Evolutionary conservation across 169 alveolate genomes (phyloP), one percentile per base, ranked within the genome.

Genomic region (Plasmodium vinckei): DNA sequence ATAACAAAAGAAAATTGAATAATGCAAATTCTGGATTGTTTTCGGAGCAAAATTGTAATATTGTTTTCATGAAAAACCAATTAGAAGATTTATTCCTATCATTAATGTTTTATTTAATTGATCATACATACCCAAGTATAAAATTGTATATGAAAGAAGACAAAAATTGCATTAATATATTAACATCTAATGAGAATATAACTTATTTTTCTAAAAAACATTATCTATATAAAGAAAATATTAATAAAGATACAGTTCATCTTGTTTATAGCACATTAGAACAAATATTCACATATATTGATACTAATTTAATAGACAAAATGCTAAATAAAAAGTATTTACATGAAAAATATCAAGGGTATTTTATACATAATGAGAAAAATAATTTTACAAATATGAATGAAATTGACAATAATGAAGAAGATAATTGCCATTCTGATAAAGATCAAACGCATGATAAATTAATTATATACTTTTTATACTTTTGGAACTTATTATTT

Each of bases 401-500:
- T 47, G 19, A 12, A 13, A 19, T 15, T 9, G 63, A 51, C 17
- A 56, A 49, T 51, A 47, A 59, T 19, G 9, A 77, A 7, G 71
- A 51, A n/a, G 23, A 63, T 46, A 25, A 44, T 15, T 19, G 2
- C 12, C 15, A 46, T 56, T 9, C 10, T 5, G 19, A 63, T 19
- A 23, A 5, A 57, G 69, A 77, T 23, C 19, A 15, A 13, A 64
- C 17, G 42, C 47, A 47, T 27, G 88, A 64, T 44, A 68, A 65
- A 56, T 56, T 82, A 42, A 44, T 68, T 86, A 13, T 86, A 49
- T 86, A 86, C 63, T 86, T 69, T 60, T 54, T 86, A 53, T 70
- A 86, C 63, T 86, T 86, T 21, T 86, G 91, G 91, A 86, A 57
- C 33, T 60, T 86, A 27, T 56, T 86, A 39, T 47, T 86, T n/a